Evolutionary conservation across 352 stramenopile species (phyloP), one percentile per base, ranked within the genome.

Genomic region (Globisporangium alternatum): DNA sequence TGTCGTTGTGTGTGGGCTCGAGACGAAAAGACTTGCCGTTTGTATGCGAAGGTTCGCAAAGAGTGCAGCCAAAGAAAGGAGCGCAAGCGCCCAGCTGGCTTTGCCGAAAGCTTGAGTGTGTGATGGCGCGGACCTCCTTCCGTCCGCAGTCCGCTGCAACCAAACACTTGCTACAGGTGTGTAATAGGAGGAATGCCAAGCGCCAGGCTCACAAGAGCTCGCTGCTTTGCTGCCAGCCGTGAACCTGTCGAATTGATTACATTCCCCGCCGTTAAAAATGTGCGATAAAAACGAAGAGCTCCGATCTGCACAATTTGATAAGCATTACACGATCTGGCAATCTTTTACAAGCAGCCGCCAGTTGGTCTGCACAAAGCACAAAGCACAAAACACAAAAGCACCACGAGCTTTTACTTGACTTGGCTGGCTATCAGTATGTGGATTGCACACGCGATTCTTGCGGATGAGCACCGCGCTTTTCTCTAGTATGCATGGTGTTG

Each of bases 71-170:
- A 58, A 31, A 58, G n/a, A 45, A 58, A 45, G 31, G 30, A 52
- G n/a, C 15, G 5, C 9, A 2, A 8, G 33, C n/a, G 7, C 5
- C 56, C 56, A 62, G 56, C 45, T 62, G 60, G 60, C 52, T 41
- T 59, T 41, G n/a, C 28, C 37, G 35, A 60, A 48, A n/a, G n/a
- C 43, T 60, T 60, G 33, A 48, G 35, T 25, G 59, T 25, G 21
- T 59, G 48, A 65, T 65, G 59, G 59, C 59, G 30, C 51, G 17
- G 25, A 43, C 51, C 8, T 12, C 37, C 25, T 15, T 5, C n/a
- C 10, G n/a, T 49, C 5, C 41, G 13, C 41, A 48, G 5, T 48
- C 41, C 5, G 15, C 41, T 8, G 15, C 41, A 10, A 28, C 5
- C 44, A 28, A 7, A 15, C 2, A 49, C 3, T 4, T 47, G n/a